Conservation (phyloP, 2,329 filamentous ascomycete species). For the Macroventuria anomochaeta region DNA sequence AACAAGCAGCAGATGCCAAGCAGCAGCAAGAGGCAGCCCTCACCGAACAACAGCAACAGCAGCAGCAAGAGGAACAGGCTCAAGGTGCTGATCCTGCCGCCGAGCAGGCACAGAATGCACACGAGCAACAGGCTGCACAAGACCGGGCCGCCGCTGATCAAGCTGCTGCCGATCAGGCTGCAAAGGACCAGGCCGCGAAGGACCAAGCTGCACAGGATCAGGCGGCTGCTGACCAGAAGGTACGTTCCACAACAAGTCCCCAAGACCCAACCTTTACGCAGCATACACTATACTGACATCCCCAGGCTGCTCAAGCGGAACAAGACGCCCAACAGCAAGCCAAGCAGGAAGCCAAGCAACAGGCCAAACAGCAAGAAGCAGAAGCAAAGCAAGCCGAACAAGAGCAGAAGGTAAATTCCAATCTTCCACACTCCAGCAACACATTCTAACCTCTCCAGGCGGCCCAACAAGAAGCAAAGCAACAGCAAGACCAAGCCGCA, state of each 20-base stretch:
- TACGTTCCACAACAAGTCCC: too few relatives aligned
- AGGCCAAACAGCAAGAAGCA: constrained; percentile 1
- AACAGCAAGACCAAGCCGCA: neutral
- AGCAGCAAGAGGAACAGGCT: too few relatives aligned
- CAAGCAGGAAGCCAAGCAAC: neutral
- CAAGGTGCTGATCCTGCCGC: too few relatives aligned
- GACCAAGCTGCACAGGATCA: neutral
- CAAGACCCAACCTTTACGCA: too few relatives aligned
- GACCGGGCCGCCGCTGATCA: neutral
- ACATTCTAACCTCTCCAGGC: neutral
- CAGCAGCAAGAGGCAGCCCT: neutral
- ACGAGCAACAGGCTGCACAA: neutral
- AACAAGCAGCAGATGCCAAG: neutral
- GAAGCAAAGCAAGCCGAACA: neutral
- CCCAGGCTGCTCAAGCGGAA: neutral
- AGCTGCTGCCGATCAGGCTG: constrained; percentile 1
- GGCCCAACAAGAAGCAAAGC: constrained; percentile 1
- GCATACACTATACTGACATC: neutral
- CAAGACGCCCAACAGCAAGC: too few relatives aligned
- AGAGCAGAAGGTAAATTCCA: neutral
- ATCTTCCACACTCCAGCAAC: neutral
- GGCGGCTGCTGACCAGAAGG: neutral
- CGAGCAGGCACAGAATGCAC: too few relatives aligned
- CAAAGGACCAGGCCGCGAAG: neutral
- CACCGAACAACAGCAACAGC: too few relatives aligned